Evolutionary conservation across 1,139 yeast genomes (phyloP), one percentile per base, ranked within the genome.

Genomic region (Meyerozyma smithsonii): DNA sequence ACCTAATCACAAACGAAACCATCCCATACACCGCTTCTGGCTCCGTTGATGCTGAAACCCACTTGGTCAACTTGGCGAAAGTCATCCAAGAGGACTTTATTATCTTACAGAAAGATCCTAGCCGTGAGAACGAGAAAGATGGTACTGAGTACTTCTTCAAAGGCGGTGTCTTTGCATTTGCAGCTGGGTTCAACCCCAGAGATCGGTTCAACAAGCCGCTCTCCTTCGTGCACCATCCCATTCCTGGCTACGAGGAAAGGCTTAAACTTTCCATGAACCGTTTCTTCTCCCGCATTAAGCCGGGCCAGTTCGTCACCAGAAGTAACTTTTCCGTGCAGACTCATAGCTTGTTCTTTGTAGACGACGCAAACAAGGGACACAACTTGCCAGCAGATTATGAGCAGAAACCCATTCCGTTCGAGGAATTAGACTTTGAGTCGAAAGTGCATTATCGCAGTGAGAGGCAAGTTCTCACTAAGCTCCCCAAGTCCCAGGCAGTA

Each of bases 151-250:
- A 82, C 56, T 69, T 70, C 42, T 69, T 82, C 52, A 73, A 83
- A 45, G 84, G 77, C 0, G 87, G 86, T 0, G 64, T 78, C 0
- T 75, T 82, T 53, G 80, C 80, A 3, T 84, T 82, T 61, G 89
- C 94, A 0, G 81, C 85, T 3, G 94, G 92, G 0, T 85, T 85
- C 56, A 74, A 81, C 47, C 92, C 90, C 2, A 52, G 56, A 6
- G 70, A 65, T 30, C 72, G 83, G 42, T 69, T 82, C 51, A 68
- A 77, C 45, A 66, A 58, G 36, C 83, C 83, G 2, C 54, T 80
- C 39, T 69, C 82, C 0, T 55, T 56, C 24, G 72, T 81, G 35
- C 88, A 82, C 49, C 71, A 62, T 12, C 87, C 87, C 0, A 81
- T 82, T 19, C 88, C 88, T 0, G 72, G 74, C 7, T 81, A 81